Evolutionary conservation across 495 filamentous ascomycete genomes (phyloP), one percentile per base, ranked within the genome.

Genomic region (Trichocladium antarcticum): DNA sequence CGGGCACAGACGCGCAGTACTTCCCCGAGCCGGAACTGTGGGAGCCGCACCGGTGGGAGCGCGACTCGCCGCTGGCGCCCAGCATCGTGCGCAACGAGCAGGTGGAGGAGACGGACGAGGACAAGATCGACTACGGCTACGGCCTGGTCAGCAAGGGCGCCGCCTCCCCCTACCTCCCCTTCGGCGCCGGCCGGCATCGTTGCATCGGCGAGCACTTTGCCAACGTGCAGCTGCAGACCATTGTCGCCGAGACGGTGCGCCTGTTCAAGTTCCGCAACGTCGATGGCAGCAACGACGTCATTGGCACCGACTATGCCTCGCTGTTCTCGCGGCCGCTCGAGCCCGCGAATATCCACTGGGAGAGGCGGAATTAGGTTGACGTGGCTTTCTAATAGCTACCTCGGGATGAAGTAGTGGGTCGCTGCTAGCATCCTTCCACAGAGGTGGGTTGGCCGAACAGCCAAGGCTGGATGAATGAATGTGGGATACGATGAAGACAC

Each of bases 161-260:
- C 5, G 70, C 69, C 22, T 88, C 82, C 40, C 89, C 92, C 1
- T 98, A 96, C 68, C 74, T 98, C 15, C 92, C 92, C 0, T 98
- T 98, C 60, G 92, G 92, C 2, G 92, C 89, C 1, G 92, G 92
- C 5, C 73, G 92, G 44, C 92, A 98, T 67, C 70, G 92, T 9
- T 98, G 92, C 65, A 96, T 98, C 59, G 92, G 92, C 39, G 92
- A 96, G 70, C 88, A 95, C 59, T 98, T 96, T 62, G 92, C 92
- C 47, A 94, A 93, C 62, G 74, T 95, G 52, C 90, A 98, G 66
- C 72, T 98, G 38, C 79, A 80, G 49, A 87, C 85, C 10, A 94
- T 98, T 56, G 69, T 83, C 41, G 85, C 83, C n/a, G 82, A 78
- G 27, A 71, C 89, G 41, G 82, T 95, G 39, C 73, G 89, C 32